These are phyloP conservation scores for Diaporthe australafricana DNA, from an alignment of 2,329 filamentous ascomycete genomes.

Conservation along the genomic window DNA sequence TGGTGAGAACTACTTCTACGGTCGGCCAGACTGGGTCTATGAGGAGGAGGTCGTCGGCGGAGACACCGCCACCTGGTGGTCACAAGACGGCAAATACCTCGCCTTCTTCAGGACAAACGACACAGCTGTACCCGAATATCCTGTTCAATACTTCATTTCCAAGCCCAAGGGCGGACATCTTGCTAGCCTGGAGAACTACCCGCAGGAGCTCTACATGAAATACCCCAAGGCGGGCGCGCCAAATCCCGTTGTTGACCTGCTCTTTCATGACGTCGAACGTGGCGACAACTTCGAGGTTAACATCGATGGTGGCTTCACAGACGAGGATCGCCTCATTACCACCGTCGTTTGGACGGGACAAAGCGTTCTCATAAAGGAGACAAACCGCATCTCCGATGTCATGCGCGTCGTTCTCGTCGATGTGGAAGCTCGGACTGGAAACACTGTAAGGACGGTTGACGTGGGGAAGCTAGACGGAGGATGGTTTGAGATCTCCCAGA, in stretches of 20 bases:
- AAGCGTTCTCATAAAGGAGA: constrained; percentile 89
- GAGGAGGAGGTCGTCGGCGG: constrained; percentile 84
- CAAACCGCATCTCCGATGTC: constrained; percentile 93
- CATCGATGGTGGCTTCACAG: constrained; percentile 80
- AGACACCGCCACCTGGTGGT: constrained; percentile 95
- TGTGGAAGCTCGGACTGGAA: constrained; percentile 77
- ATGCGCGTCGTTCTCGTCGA: constrained; percentile 90
- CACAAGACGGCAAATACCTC: constrained; percentile 86
- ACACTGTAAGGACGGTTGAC: constrained; percentile 82
- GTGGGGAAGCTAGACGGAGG: constrained; percentile 90
- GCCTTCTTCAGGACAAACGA: constrained; percentile 96
- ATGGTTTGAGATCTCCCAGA: constrained; percentile 95
- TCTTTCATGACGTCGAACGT: constrained; percentile 87
- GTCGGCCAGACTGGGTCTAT: constrained; percentile 97
- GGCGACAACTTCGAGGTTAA: constrained; percentile 83
- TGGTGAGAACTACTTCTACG: constrained; percentile 90
- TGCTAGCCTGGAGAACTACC: constrained; percentile 85
- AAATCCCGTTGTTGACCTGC: constrained; percentile 88
- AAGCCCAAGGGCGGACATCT: constrained; percentile 82
- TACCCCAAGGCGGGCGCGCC: constrained; percentile 96
- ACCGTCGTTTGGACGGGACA: constrained; percentile 91
- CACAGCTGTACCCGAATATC: constrained; percentile 89
- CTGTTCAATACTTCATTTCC: constrained; percentile 92
- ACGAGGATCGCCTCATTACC: constrained; percentile 89
- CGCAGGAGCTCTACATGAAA: constrained; percentile 91